Percentiles rank a stretch among this genome's conserved stretches.
Evolutionary conservation across 2,329 filamentous ascomycete species (phyloP).

Genomic region (Colletotrichum gloeosporioides): DNA sequence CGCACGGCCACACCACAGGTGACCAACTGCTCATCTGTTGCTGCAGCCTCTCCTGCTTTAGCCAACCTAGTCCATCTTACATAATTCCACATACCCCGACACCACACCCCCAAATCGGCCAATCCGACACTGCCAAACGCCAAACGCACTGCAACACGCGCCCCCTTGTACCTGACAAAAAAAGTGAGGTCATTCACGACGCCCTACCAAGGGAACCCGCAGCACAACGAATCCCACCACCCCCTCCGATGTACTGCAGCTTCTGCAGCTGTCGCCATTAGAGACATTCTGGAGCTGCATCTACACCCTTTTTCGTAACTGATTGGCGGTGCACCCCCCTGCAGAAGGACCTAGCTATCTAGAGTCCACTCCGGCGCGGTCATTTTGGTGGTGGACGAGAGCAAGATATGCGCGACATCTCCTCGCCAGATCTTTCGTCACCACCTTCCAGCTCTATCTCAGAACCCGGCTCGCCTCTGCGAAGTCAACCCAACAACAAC

Average conservation of each 20-base stretch:
- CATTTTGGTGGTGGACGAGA: conserved; percentile 15
- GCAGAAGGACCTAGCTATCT: background rate
- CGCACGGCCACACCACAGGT: conserved; percentile 22
- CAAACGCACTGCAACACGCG: conserved; percentile 10
- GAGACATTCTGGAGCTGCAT: background rate
- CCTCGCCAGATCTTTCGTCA: conserved; percentile 56
- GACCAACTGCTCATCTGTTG: conserved; percentile 17
- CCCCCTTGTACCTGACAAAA: background rate
- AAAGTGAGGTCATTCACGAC: conserved; percentile 25
- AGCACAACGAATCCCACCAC: background rate
- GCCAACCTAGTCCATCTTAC: conserved; percentile 19
- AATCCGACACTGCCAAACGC: conserved; percentile 8
- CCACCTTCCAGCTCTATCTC: conserved; percentile 56
- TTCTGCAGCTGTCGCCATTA: background rate
- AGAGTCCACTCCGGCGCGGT: background rate
- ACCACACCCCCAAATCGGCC: conserved; percentile 4
- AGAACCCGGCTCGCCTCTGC: conserved; percentile 51
- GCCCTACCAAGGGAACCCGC: background rate
- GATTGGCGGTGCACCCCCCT: background rate
- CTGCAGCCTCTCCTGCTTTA: conserved; percentile 14
- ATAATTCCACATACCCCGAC: conserved; percentile 13
- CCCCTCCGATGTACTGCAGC: background rate
- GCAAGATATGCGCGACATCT: conserved; percentile 39
- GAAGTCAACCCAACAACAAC: conserved; percentile 27
- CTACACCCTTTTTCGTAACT: background rate